Percentiles rank a stretch among this genome's conserved stretches.
Conservation (phyloP, 164 flowering plant species). For the Chloranthus sessilifolius region DNA sequence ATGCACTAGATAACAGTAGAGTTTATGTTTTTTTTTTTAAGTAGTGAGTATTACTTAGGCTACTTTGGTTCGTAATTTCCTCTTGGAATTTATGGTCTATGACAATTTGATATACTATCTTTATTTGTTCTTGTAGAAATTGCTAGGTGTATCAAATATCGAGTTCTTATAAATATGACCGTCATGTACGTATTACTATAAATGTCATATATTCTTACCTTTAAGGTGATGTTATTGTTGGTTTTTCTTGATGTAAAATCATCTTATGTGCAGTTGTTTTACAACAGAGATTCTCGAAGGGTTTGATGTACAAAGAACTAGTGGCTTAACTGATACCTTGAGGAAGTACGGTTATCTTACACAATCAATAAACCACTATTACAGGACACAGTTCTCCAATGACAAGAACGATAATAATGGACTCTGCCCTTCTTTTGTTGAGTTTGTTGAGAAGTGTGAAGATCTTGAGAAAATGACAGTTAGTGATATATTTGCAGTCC, state of each 20-base stretch:
- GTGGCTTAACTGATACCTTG: slow-evolving; percentile 68
- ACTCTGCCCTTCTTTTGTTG: slow-evolving; percentile 53
- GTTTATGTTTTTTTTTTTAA: too few species aligned
- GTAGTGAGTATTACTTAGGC: too few species aligned
- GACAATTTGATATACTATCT: too few species aligned
- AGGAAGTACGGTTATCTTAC: slow-evolving; percentile 79
- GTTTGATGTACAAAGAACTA: slow-evolving; percentile 93
- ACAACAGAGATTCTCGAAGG: slow-evolving; percentile 99
- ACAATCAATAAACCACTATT: slow-evolving; percentile 53
- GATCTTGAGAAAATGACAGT: slow-evolving; percentile 86
- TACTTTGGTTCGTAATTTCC: too few species aligned
- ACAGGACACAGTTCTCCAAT: slow-evolving; percentile 26
- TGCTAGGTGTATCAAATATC: too few species aligned
- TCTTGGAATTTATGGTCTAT: too few species aligned
- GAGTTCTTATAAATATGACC: too few species aligned
- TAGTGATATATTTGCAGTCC: slow-evolving; percentile 83
- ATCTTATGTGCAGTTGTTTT: slow-evolving; percentile 58
- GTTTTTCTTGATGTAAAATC: not conserved
- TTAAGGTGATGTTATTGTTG: too few species aligned
- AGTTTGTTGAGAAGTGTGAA: slow-evolving; percentile 59
- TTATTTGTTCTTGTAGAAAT: too few species aligned
- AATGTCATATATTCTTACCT: too few species aligned
- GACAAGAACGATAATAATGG: slow-evolving; percentile 18
- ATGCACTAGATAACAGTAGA: too few species aligned
- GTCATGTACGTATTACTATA: too few species aligned